phyloP scores from a whole-genome alignment of 345 rosid genomes.

The Eucalyptus pauciflora region DNA sequence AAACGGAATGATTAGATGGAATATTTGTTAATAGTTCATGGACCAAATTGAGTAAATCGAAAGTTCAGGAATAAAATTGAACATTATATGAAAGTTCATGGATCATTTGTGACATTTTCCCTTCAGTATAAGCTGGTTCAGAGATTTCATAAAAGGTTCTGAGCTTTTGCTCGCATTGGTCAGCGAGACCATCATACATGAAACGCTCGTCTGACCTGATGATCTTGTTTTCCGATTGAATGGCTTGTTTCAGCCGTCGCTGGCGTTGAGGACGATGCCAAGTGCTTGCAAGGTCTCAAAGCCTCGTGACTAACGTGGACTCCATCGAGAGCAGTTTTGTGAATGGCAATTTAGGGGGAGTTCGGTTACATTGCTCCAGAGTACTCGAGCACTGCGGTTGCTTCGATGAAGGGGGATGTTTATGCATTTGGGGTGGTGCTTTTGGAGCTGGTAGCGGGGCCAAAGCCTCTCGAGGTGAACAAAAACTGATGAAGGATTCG shows the following conservation, averaged over 20 bases:
- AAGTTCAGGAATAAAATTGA: too few species aligned
- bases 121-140: background rate
- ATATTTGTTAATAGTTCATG: too few species aligned
- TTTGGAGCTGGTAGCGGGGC: constrained; percentile 56
- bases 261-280: constrained; percentile 53
- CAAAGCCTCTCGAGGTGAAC: constrained; percentile 31
- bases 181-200: background rate
- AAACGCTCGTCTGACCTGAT: background rate
- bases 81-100: too few species aligned
- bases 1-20: too few species aligned
- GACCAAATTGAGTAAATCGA: too few species aligned
- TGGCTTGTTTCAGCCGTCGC: background rate
- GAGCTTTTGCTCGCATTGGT: background rate
- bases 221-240: background rate
- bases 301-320: background rate
- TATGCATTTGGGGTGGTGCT: constrained; percentile 69
- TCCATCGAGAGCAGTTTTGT: constrained; percentile 20
- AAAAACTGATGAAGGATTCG: constrained; percentile 33
- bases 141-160: background rate
- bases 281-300: constrained; percentile 49
- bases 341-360: constrained; percentile 55
- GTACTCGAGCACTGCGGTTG: constrained; percentile 51
- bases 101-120: too few species aligned
- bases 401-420: constrained; percentile 58
- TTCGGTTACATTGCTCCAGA: constrained; percentile 72